Percentiles rank a stretch among this genome's conserved stretches.
Conservation (phyloP, 768 basidiomycete genomes). For the Fomitopsis serialis region DNA sequence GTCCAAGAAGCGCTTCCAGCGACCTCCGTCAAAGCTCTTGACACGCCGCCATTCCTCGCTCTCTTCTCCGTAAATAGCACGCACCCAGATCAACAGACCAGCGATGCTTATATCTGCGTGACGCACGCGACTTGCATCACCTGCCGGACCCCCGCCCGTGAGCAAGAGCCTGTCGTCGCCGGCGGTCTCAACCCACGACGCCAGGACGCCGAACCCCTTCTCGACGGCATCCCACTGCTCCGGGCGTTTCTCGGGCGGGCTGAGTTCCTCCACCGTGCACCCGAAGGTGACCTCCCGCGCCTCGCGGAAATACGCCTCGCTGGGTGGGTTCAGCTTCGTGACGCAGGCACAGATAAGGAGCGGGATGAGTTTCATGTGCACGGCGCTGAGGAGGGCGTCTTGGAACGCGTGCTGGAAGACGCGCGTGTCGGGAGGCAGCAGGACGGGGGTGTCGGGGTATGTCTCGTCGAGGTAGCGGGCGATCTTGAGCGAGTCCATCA, state of each 20-base stretch:
- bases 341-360: constrained; percentile 12
- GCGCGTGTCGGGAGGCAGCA: constrained; percentile 28
- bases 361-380: neutral
- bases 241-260: constrained; percentile 19
- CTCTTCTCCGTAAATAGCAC: constrained; percentile 19
- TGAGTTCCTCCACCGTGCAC: constrained; percentile 31
- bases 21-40: constrained; percentile 31
- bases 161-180: constrained; percentile 24
- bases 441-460: constrained; percentile 25
- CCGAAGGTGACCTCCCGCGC: constrained; percentile 29
- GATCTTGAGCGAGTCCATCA: constrained; percentile 24
- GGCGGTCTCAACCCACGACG: constrained; percentile 25
- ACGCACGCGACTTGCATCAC: constrained; percentile 13
- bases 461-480: constrained; percentile 22
- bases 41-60: constrained; percentile 29
- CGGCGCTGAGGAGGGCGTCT: constrained; percentile 7
- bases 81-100: constrained; percentile 31
- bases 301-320: constrained; percentile 25
- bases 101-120: constrained; percentile 33
- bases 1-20: constrained; percentile 31
- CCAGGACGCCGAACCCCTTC: constrained; percentile 22
- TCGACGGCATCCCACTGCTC: constrained; percentile 23
- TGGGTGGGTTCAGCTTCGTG: constrained; percentile 4
- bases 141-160: constrained; percentile 13
- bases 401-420: constrained; percentile 23